Base-by-base conservation (phyloP, 768 basidiomycete species). In the Thelephora ganbajun region DNA sequence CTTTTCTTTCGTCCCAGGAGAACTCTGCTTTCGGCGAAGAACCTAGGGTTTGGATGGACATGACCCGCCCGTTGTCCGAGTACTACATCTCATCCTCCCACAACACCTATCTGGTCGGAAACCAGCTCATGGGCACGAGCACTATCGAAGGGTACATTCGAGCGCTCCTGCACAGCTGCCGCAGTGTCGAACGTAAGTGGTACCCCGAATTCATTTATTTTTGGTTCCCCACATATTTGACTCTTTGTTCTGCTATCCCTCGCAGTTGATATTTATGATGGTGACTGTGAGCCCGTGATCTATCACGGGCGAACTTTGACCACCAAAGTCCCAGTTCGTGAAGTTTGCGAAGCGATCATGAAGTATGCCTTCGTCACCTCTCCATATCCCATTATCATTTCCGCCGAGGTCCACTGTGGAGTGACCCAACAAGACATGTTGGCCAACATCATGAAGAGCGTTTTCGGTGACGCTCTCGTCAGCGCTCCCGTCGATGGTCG, bases 111-210 rank as follows among this genome's bases (percentile, higher is more conserved):
- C 77, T 93, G 7, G 77, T 88, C 14, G 90, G 90, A 0, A 74
- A 86, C 57, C 90, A 93, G 57, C 72, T 90, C 3, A 72, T 92
- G 36, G 94, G 94, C 4, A 78, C 82, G 26, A 90, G 86, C 51
- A 92, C 92, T 0, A 77, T 89, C 22, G 93, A 96, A 57, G 79
- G 94, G 0, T 98, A 98, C 60, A 91, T 97, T 48, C 72, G 94
- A 0, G 92, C 92, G 1, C 66, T 97, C 35, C 69, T 96, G 36
- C 86, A 85, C 44, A 78, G 88, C 33, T 94, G 92, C 60, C 76
- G 93, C n/a, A 90, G 86, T 48, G 93, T 98, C 23, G 93, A 98
- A 63, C 62, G 93, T 92, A 55, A 53, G 84, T 73, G 2, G n/a
- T n/a, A n/a, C n/a, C n/a, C n/a, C n/a, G n/a, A n/a, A n/a, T n/a